These are phyloP conservation scores for Bretschneidera sinensis DNA, from an alignment of 345 rosid genomes.

Conservation along the genomic window DNA sequence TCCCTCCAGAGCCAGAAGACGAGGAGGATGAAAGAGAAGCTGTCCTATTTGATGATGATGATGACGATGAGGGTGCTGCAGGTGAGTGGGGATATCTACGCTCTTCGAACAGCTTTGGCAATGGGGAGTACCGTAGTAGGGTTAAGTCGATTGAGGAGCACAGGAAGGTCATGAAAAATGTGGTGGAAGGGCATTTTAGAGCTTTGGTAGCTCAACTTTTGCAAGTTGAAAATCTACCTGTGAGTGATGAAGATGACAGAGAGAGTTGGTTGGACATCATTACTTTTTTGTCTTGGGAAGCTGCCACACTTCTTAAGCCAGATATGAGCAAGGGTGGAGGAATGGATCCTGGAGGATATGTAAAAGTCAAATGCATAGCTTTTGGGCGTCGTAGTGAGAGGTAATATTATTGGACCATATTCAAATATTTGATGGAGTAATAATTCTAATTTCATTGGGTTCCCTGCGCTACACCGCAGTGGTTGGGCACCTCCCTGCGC, in stretches of 20 bases:
- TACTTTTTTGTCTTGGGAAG: constrained; percentile 92
- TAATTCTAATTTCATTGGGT: too few relatives aligned
- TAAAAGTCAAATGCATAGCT: constrained; percentile 92
- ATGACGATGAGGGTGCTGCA: constrained; percentile 53
- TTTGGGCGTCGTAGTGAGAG: constrained; percentile 79
- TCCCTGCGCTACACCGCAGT: too few relatives aligned
- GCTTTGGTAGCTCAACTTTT: constrained; percentile 79
- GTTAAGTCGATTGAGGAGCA: constrained; percentile 62
- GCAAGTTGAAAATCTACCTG: constrained; percentile 65
- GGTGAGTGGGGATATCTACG: constrained; percentile 79
- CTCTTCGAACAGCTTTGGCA: constrained; percentile 62
- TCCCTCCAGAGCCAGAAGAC: constrained; percentile 91
- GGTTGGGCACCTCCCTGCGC: too few relatives aligned
- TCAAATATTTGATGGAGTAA: background rate
- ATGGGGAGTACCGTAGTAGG: constrained; percentile 50
- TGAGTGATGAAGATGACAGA: constrained; percentile 56
- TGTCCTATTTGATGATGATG: constrained; percentile 61
- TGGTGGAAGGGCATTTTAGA: constrained; percentile 87
- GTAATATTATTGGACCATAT: constrained; percentile 32
- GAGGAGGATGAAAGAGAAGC: constrained; percentile 93
- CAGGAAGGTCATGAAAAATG: constrained; percentile 62
- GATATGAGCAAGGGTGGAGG: constrained; percentile 92
- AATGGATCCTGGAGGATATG: constrained; percentile 99
- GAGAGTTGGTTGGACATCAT: constrained; percentile 91
- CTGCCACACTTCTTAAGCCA: constrained; percentile 86